Evolutionary conservation across 495 filamentous ascomycete genomes (phyloP).

Genomic region (Talaromyces borbonicus): DNA sequence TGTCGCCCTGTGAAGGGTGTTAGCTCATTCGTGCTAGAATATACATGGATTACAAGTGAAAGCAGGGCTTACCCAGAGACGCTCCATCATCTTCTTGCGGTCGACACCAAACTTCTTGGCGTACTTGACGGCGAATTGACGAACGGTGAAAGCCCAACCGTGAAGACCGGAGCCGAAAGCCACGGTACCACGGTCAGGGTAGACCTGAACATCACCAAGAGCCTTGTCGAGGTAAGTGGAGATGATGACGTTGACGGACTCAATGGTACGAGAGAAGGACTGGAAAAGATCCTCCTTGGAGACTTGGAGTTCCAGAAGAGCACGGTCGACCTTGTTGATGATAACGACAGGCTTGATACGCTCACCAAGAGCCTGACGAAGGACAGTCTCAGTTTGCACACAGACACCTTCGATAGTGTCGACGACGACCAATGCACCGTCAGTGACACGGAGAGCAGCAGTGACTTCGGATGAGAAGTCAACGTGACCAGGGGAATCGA

Average conservation of each 20-base stretch:
- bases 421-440: constrained; percentile 98
- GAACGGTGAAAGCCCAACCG: constrained; percentile 99
- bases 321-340: constrained; percentile 99
- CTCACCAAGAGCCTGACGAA: constrained; percentile 98
- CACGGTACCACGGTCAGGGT: constrained; percentile 91
- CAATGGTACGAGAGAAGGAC: constrained; percentile 97
- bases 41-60: background rate
- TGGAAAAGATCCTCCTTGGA: constrained; percentile 99
- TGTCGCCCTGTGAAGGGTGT: constrained; percentile 61
- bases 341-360: constrained; percentile 99
- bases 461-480: constrained; percentile 99
- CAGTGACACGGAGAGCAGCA: constrained; percentile 98
- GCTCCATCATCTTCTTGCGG: constrained; percentile 99
- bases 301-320: constrained; percentile 95
- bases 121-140: constrained; percentile 93
- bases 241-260: constrained; percentile 99
- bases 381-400: constrained; percentile 99
- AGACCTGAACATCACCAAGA: constrained; percentile 96
- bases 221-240: constrained; percentile 96
- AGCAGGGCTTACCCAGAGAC: constrained; percentile 72
- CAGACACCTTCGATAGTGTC: constrained; percentile 98
- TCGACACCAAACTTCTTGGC: constrained; percentile 99
- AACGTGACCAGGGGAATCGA: constrained; percentile 99
- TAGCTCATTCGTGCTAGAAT: background rate
- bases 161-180: constrained; percentile 99